A percentile compares a stretch with the other conserved stretches of the same genome.
Conservation (phyloP, 2,329 filamentous ascomycete genomes). For the Graphilbum fragrans region DNA sequence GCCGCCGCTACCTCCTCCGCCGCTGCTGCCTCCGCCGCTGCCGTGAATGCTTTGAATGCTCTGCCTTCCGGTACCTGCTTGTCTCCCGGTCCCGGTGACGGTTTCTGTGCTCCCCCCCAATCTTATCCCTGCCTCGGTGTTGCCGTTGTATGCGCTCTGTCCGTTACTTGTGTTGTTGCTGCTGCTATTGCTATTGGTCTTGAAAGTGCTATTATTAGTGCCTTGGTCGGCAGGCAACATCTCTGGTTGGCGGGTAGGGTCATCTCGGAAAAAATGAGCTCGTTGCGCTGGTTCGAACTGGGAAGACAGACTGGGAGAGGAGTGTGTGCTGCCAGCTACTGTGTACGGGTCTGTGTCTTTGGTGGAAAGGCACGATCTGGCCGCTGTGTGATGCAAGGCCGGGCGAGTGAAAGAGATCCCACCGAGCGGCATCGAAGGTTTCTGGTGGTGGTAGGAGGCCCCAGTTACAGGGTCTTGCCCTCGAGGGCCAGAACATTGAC, state of each 20-base stretch:
- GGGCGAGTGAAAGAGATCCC: slow-evolving; percentile 39
- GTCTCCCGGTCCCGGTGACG: not conserved
- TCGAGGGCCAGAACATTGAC: slow-evolving; percentile 46
- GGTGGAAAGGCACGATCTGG: slow-evolving; percentile 14
- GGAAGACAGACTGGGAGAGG: slow-evolving; percentile 13
- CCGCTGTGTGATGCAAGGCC: slow-evolving; percentile 30
- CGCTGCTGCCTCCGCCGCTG: not conserved
- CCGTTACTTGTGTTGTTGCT: not conserved
- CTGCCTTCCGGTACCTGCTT: not conserved
- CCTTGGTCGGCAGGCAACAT: slow-evolving; percentile 7
- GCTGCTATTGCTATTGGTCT: not conserved
- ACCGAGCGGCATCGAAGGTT: slow-evolving; percentile 50
- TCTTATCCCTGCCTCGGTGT: not conserved
- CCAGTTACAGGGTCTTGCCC: slow-evolving; percentile 37
- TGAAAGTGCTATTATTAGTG: not conserved
- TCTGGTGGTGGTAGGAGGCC: slow-evolving; percentile 32
- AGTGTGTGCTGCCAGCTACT: slow-evolving; percentile 7
- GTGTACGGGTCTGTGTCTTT: not conserved
- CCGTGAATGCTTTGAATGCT: not conserved
- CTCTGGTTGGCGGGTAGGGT: slow-evolving; percentile 1
- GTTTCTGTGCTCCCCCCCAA: not conserved
- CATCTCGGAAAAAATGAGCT: slow-evolving; percentile 6
- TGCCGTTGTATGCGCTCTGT: not conserved
- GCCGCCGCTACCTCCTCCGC: not conserved
- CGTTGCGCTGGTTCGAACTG: not conserved